Evolutionary conservation across 371 early-diverging fungal genomes (phyloP).

Genomic region (Edhazardia aedis): DNA sequence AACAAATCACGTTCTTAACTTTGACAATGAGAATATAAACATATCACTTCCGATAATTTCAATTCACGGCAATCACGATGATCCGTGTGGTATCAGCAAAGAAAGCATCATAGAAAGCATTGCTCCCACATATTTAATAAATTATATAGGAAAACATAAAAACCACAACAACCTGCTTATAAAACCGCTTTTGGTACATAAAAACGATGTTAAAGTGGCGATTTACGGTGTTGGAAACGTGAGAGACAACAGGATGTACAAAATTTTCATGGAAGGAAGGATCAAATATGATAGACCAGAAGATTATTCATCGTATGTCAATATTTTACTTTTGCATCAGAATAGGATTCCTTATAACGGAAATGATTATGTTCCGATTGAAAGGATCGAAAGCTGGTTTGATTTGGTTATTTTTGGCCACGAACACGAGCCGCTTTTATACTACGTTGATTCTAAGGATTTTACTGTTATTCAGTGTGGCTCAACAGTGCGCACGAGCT

Average conservation of each 20-base stretch:
- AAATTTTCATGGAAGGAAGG: constrained; percentile 56
- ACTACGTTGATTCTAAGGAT: constrained; percentile 50
- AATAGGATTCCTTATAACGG: constrained; percentile 60
- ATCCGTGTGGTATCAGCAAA: constrained; percentile 59
- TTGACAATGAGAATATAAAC: constrained; percentile 65
- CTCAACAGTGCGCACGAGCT: constrained; percentile 74
- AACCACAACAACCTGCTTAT: constrained; percentile 56
- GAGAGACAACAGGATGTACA: constrained; percentile 68
- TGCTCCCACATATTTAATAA: constrained; percentile 58
- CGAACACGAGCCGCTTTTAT: constrained; percentile 78
- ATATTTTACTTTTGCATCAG: constrained; percentile 64
- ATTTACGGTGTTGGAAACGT: constrained; percentile 80
- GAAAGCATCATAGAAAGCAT: constrained; percentile 66
- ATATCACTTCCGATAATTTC: constrained; percentile 69
- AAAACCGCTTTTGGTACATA: constrained; percentile 59
- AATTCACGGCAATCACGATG: constrained; percentile 97
- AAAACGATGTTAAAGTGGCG: constrained; percentile 57
- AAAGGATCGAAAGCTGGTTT: constrained; percentile 58
- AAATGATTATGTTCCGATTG: constrained; percentile 67
- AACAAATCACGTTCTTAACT: constrained; percentile 56
- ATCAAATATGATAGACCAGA: constrained; percentile 57
- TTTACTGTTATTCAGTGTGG: constrained; percentile 76
- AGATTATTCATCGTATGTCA: constrained; percentile 52
- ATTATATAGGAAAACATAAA: constrained; percentile 69
- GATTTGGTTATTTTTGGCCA: constrained; percentile 87